Percentiles rank a stretch among this genome's conserved stretches.
phyloP scores from a whole-genome alignment of 768 basidiomycete genomes.

The Naganishia vaughanmartiniae region DNA sequence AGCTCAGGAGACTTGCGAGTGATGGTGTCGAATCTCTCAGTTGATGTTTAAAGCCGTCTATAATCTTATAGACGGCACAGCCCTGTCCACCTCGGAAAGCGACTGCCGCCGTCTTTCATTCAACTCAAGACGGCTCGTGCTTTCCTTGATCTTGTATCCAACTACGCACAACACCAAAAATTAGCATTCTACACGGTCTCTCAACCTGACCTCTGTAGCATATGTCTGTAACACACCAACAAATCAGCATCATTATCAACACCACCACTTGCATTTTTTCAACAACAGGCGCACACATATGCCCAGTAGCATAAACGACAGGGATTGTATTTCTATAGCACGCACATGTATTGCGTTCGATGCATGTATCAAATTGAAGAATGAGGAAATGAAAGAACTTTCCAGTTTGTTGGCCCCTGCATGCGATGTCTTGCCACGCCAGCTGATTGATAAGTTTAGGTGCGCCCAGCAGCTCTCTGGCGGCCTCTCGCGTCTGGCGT shows the following conservation, averaged over 20 bases:
- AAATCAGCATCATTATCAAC: neutral
- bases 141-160: neutral
- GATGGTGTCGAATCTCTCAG: constrained; percentile 2
- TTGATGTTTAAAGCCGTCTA: constrained; percentile 25
- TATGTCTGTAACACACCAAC: neutral
- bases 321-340: constrained; percentile 5
- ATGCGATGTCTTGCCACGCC: no score
- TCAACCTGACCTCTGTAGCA: constrained; percentile 15
- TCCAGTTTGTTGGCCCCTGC: no score
- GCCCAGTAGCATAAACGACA: constrained; percentile 6
- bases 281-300: constrained; percentile 1
- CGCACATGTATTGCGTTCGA: neutral
- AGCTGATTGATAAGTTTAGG: no score
- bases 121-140: neutral
- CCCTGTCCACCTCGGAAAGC: neutral
- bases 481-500: no score
- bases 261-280: constrained; percentile 14
- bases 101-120: neutral
- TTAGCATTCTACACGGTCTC: neutral
- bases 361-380: neutral
- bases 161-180: neutral
- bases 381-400: no score
- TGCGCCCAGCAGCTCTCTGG: no score
- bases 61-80: constrained; percentile 6
- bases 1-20: constrained; percentile 1